Base-by-base conservation (phyloP, 306 rosid genomes). In the Begonia loranthoides region DNA sequence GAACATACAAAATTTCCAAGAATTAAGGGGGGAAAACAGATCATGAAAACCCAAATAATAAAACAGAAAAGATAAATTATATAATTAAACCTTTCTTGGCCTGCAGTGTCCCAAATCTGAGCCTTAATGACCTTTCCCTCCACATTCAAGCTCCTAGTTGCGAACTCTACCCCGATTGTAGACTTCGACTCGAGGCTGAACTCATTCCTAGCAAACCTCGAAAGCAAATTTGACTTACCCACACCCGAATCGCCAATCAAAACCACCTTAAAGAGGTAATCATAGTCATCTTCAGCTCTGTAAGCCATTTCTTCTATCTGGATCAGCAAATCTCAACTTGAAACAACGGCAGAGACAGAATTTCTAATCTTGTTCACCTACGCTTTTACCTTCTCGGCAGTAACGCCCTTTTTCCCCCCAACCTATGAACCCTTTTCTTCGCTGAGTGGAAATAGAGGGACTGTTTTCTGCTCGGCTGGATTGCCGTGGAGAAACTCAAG, bases 71-170 rank as follows among this genome's bases (percentile, higher is more conserved):
- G 15, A 14, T 36, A 6, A n/a, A 44, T 12, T 21, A 39, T 47
- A 21, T 2, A 34, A 41, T 28, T 54, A 2, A 49, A 77, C 83
- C 83, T 69, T 69, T 77, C 83, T 57, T 76, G 83, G 61, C 83
- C 83, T n/a, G 83, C 83, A 49, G 83, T 76, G 54, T 76, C 83
- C 83, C 83, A 76, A 69, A 76, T 73, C 73, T 77, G 83, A 33
- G 83, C 83, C 73, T 77, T 77, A 65, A 77, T 64, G 65, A 72
- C 76, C 49, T 77, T 77, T 19, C 49, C 50, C 52, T 77, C 79
- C 33, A 77, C 83, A 52, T 52, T 61, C 66, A 77, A 69, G 73
- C 83, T 77, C 46, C 83, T 76, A 17, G 83, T 77, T 15, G 83
- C 83, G 62, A 77, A 77, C 73, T 77, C 83, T 9, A 77, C 83